Evolutionary conservation across 768 basidiomycete genomes (phyloP), one percentile per base, ranked within the genome.

Genomic region (Podaxis pistillaris): DNA sequence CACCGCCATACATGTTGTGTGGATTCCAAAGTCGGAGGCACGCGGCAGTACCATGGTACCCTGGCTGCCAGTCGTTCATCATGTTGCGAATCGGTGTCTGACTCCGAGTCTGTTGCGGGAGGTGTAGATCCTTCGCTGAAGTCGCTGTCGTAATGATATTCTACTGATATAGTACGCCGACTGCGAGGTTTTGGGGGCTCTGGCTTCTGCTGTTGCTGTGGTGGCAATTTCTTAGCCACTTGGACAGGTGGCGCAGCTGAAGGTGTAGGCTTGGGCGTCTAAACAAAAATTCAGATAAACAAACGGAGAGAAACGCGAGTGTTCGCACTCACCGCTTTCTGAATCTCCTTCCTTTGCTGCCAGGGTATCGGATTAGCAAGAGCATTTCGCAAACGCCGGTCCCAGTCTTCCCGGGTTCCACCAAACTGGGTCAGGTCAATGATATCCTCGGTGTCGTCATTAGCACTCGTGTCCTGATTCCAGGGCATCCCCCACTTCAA

Each of bases 1-100:
- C 87, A 89, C 64, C 72, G 70, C 87, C 87, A 89, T 22, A 73
- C 74, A 63, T 84, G 78, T 30, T 79, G 72, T 2, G 78, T 78
- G 6, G 71, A 70, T 8, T 76, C 78, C 41, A 86, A 71, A 0
- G 65, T 61, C 5, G 86, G 85, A 0, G 73, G 69, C 8, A 68
- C 53, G 40, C 69, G 72, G 53, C 78, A 69, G 54, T 73, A 72
- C 41, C 67, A 65, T 3, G 83, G 84, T 51, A 85, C 70, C 17
- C 37, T 50, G 58, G 67, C 50, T 15, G 26, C 44, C 62, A 66
- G 59, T 62, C 13, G 37, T 75, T 52, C 44, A 38, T 63, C 60
- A 52, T 65, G 65, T 66, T 71, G 59, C 51, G 54, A 58, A 19
- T 62, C 56, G 8, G 47, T 7, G 33, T 73, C 75, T 1, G 71